Evolutionary conservation across 768 basidiomycete species (phyloP).

Genomic region (Termitomyces bulborhizus): DNA sequence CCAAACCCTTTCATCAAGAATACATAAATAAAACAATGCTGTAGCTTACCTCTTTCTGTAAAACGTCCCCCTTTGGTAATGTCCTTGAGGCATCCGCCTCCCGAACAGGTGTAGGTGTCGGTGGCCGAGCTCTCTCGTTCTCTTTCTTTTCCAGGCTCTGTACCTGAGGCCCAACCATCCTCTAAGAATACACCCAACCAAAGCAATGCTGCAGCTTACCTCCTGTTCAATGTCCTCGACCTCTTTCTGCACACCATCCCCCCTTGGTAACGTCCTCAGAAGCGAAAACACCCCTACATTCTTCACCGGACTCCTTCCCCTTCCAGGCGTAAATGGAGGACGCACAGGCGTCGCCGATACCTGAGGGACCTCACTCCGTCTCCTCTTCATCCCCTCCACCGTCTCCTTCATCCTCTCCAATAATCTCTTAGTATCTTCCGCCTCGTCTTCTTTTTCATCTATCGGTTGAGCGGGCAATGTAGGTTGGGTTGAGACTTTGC

Average conservation of each 20-base stretch:
- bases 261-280: not conserved
- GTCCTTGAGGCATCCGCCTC: not conserved
- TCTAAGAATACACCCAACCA: no score
- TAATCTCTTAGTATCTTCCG: slow-evolving; percentile 33
- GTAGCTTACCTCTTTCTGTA: not conserved
- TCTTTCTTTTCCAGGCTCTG: not conserved
- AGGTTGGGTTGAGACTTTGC: not conserved
- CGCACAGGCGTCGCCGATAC: slow-evolving; percentile 7
- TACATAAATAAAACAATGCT: not conserved
- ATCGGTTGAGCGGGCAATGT: not conserved
- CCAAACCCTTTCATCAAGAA: not conserved
- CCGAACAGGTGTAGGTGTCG: not conserved
- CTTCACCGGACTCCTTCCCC: not conserved
- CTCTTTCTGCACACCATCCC: not conserved
- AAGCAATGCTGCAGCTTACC: not conserved
- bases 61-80: not conserved
- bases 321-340: not conserved
- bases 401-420: slow-evolving; percentile 46
- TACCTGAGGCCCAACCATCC: not conserved
- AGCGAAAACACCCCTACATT: not conserved
- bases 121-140: not conserved
- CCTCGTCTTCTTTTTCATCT: slow-evolving; percentile 22
- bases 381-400: slow-evolving; percentile 40
- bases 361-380: slow-evolving; percentile 26
- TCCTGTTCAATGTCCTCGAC: not conserved